These are phyloP conservation scores for Gastrolobium bilobum DNA, from an alignment of 306 rosid genomes.

Conservation along the genomic window DNA sequence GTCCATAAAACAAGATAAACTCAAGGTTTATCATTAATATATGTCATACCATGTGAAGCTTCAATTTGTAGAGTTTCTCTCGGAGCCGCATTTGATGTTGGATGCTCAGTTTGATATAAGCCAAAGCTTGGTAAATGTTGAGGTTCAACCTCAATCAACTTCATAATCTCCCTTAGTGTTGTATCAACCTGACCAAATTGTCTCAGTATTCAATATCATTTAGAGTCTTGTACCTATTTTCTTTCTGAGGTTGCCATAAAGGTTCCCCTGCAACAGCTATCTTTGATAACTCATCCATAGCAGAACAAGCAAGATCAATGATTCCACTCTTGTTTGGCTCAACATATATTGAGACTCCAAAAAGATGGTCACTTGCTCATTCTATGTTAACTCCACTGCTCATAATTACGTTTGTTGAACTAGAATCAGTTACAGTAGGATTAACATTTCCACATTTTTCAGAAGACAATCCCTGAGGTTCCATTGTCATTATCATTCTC, in stretches of 20 bases:
- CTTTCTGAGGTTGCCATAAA: constrained; percentile 50
- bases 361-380: constrained; percentile 59
- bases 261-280: constrained; percentile 48
- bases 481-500: neutral
- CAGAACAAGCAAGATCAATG: constrained; percentile 40
- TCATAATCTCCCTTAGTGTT: constrained; percentile 50
- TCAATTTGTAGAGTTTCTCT: constrained; percentile 42
- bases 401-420: neutral
- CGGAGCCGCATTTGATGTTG: neutral
- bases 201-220: constrained; percentile 50
- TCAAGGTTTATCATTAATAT: too few species aligned
- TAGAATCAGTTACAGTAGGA: constrained; percentile 7
- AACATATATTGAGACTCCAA: constrained; percentile 48
- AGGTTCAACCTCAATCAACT: constrained; percentile 60
- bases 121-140: constrained; percentile 49
- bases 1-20: too few species aligned
- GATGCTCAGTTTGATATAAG: neutral
- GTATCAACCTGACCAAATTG: constrained; percentile 49
- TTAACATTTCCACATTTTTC: neutral
- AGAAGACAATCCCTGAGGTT: constrained; percentile 16
- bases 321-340: constrained; percentile 41
- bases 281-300: constrained; percentile 56
- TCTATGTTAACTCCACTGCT: constrained; percentile 2
- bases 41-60: constrained; percentile 56
- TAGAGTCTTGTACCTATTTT: constrained; percentile 41